Conservation (phyloP, 2,329 filamentous ascomycete genomes). For the Penicillium sp. region DNA sequence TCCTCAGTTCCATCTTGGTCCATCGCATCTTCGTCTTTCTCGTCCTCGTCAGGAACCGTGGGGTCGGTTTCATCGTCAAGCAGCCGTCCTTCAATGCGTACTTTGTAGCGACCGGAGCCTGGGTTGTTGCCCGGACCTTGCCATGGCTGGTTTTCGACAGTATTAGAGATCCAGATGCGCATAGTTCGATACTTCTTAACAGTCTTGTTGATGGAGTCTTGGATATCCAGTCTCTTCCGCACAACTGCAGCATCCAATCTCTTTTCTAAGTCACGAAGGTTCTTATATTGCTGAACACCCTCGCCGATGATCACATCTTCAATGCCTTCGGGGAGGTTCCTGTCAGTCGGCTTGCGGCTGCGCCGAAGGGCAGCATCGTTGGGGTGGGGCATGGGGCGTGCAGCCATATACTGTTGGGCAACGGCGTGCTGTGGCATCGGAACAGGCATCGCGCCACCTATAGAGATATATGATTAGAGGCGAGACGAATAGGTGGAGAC, state of each 20-base stretch:
- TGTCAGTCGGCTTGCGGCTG: slow-evolving; percentile 88
- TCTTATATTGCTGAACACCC: slow-evolving; percentile 76
- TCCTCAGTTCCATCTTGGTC: slow-evolving; percentile 55
- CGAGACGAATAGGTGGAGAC: slow-evolving; percentile 4
- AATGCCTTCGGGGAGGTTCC: slow-evolving; percentile 86
- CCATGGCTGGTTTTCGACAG: slow-evolving; percentile 91
- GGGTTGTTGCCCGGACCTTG: slow-evolving; percentile 51
- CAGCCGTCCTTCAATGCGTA: slow-evolving; percentile 87
- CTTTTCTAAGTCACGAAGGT: slow-evolving; percentile 81
- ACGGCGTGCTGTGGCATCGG: slow-evolving; percentile 39
- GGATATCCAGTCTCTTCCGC: slow-evolving; percentile 86
- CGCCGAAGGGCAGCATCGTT: slow-evolving; percentile 65
- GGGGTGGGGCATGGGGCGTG: slow-evolving; percentile 37
- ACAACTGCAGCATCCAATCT: slow-evolving; percentile 89
- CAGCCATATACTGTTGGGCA: slow-evolving; percentile 38
- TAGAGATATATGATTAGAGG: slow-evolving; percentile 13
- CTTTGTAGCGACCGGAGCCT: slow-evolving; percentile 60
- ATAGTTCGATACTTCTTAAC: slow-evolving; percentile 79
- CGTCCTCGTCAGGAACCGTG: slow-evolving; percentile 49
- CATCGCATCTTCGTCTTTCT: slow-evolving; percentile 52
- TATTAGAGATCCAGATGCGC: slow-evolving; percentile 93
- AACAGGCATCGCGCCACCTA: slow-evolving; percentile 35
- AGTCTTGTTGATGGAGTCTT: slow-evolving; percentile 73
- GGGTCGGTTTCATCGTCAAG: slow-evolving; percentile 66
- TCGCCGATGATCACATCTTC: slow-evolving; percentile 80